Percentiles rank a stretch among this genome's conserved stretches.
Evolutionary conservation across 192 early-diverging fungal species (phyloP).

Genomic region (Gonapodya sp.): DNA sequence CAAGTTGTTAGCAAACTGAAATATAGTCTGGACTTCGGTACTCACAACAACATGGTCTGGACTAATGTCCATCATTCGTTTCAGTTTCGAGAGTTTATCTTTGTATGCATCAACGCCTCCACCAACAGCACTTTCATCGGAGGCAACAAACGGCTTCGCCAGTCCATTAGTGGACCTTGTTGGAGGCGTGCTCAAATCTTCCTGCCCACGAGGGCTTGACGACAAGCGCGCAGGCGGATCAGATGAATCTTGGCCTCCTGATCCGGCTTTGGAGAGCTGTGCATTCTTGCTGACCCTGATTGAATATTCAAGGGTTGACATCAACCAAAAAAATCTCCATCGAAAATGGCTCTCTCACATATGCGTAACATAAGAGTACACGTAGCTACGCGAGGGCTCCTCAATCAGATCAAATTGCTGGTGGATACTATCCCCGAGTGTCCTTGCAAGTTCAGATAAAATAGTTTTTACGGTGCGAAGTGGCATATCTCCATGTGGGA

Average conservation of each 20-base stretch:
- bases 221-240: conserved; percentile 49
- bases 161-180: not conserved
- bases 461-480: conserved; percentile 92
- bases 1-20: no score
- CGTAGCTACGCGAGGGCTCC: conserved; percentile 49
- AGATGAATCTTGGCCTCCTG: conserved; percentile 68
- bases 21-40: no score
- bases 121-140: conserved; percentile 21
- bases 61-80: conserved; percentile 28
- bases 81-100: conserved; percentile 43
- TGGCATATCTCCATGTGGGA: conserved; percentile 83
- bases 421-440: not conserved
- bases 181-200: no score
- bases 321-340: conserved; percentile 13
- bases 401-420: conserved; percentile 50
- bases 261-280: conserved; percentile 11
- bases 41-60: not conserved
- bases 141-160: conserved; percentile 12
- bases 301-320: not conserved
- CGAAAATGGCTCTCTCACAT: conserved; percentile 29
- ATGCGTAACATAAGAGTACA: conserved; percentile 46
- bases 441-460: conserved; percentile 49
- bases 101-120: conserved; percentile 32
- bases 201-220: conserved; percentile 21
- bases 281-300: conserved; percentile 16